Conservation (phyloP, 1,284 basidiomycete species). For the Ustilago sp. region DNA sequence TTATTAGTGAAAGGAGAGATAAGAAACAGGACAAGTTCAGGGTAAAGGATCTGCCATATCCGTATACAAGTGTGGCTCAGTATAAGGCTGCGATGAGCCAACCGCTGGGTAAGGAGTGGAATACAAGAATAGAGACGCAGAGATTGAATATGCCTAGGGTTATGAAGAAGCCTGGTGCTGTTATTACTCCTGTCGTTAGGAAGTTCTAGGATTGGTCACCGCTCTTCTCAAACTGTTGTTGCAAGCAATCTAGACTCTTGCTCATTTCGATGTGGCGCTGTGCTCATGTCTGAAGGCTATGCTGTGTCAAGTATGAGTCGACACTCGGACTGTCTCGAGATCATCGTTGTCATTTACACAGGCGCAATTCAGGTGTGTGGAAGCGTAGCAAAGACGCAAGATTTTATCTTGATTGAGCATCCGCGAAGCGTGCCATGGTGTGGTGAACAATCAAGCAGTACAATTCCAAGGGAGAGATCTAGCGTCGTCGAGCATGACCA, state of each 20-base stretch:
- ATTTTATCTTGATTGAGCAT: no score
- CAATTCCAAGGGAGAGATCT: background rate
- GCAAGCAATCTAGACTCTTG: background rate
- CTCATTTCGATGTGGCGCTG: background rate
- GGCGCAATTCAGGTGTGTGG: no score
- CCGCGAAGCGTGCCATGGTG: no score
- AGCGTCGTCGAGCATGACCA: background rate
- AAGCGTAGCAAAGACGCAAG: no score
- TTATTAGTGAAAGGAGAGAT: conserved; percentile 92
- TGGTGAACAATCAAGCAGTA: no score
- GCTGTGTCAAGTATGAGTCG: no score
- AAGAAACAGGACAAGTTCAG: conserved; percentile 91
- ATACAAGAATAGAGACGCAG: conserved; percentile 88
- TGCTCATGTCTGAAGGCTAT: no score
- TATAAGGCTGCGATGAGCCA: conserved; percentile 84
- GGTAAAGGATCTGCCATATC: conserved; percentile 85
- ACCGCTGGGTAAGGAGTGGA: conserved; percentile 92
- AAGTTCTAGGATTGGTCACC: conserved; percentile 21
- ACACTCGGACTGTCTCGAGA: no score
- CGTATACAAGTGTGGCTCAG: conserved; percentile 90
- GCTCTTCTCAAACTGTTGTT: background rate
- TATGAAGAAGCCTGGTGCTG: conserved; percentile 57
- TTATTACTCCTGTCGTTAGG: conserved; percentile 56
- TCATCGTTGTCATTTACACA: no score
- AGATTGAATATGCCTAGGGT: conserved; percentile 72